phyloP scores from a whole-genome alignment of 2,329 filamentous ascomycete species.

The Penicillium sp. region DNA sequence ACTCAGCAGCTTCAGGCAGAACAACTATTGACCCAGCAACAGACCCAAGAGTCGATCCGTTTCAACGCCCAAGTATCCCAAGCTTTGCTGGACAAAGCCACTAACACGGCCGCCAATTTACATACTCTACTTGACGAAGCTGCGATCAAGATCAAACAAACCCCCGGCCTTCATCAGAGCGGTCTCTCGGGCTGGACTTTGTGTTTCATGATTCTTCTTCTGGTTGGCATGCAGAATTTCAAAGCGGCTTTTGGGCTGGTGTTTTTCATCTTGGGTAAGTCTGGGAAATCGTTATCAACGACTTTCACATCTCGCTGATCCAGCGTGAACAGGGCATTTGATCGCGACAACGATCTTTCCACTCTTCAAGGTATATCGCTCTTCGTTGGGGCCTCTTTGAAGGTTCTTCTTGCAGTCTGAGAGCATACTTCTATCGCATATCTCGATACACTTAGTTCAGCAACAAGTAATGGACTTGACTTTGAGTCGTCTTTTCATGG shows the following conservation, averaged over 20 bases:
- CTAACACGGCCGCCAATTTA: slow-evolving; percentile 25
- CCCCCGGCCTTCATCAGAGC: slow-evolving; percentile 15
- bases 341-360: slow-evolving; percentile 4
- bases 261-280: slow-evolving; percentile 13
- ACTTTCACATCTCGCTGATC: not conserved
- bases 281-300: not conserved
- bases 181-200: slow-evolving; percentile 21
- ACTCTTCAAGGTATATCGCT: slow-evolving; percentile 10
- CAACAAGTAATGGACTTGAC: no score
- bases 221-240: slow-evolving; percentile 21
- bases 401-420: not conserved
- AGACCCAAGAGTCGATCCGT: slow-evolving; percentile 24
- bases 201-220: slow-evolving; percentile 20
- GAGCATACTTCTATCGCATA: no score
- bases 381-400: slow-evolving; percentile 2
- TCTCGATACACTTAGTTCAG: no score
- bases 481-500: no score
- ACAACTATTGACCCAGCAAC: slow-evolving; percentile 20
- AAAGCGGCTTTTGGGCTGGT: slow-evolving; percentile 18
- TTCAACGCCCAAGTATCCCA: slow-evolving; percentile 24
- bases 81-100: slow-evolving; percentile 28
- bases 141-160: slow-evolving; percentile 17
- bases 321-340: not conserved
- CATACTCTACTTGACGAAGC: slow-evolving; percentile 29
- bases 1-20: slow-evolving; percentile 33